phyloP scores from a whole-genome alignment of 2,329 filamentous ascomycete genomes.

The Tolypocladium endophyticum region DNA sequence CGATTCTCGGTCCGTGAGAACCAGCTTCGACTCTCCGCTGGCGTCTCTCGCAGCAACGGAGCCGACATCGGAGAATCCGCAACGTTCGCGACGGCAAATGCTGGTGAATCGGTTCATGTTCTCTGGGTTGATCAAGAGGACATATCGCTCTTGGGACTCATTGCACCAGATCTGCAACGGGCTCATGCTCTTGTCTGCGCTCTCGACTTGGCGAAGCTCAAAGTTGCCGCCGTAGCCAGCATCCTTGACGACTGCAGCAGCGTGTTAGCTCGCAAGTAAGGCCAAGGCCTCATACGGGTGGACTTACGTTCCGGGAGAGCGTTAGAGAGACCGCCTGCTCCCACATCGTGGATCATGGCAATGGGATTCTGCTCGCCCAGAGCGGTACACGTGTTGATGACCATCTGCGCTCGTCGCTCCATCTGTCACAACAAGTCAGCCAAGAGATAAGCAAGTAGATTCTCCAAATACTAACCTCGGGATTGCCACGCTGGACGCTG shows the following conservation, averaged over 20 bases:
- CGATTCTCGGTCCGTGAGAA: slow-evolving; percentile 74
- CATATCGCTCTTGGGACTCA: slow-evolving; percentile 93
- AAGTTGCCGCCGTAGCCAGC: slow-evolving; percentile 85
- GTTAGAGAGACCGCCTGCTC: slow-evolving; percentile 68
- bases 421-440: slow-evolving; percentile 33
- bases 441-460: background rate
- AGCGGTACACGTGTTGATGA: slow-evolving; percentile 87
- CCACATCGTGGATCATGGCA: slow-evolving; percentile 94
- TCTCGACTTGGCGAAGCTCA: slow-evolving; percentile 89
- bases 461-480: slow-evolving; percentile 40
- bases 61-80: slow-evolving; percentile 86
- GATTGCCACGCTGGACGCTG: slow-evolving; percentile 93
- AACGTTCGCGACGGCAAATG: slow-evolving; percentile 71
- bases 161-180: slow-evolving; percentile 97
- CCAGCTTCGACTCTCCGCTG: slow-evolving; percentile 57
- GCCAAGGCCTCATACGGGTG: background rate
- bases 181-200: slow-evolving; percentile 81
- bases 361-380: slow-evolving; percentile 82
- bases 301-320: slow-evolving; percentile 62
- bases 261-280: background rate
- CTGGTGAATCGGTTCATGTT: slow-evolving; percentile 65
- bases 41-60: slow-evolving; percentile 55
- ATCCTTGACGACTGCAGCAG: slow-evolving; percentile 62
- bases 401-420: slow-evolving; percentile 90
- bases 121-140: slow-evolving; percentile 75